Evolutionary conservation across 169 alveolate genomes (phyloP), one percentile per base, ranked within the genome.

Genomic region (Plasmodium cynomolgi): DNA sequence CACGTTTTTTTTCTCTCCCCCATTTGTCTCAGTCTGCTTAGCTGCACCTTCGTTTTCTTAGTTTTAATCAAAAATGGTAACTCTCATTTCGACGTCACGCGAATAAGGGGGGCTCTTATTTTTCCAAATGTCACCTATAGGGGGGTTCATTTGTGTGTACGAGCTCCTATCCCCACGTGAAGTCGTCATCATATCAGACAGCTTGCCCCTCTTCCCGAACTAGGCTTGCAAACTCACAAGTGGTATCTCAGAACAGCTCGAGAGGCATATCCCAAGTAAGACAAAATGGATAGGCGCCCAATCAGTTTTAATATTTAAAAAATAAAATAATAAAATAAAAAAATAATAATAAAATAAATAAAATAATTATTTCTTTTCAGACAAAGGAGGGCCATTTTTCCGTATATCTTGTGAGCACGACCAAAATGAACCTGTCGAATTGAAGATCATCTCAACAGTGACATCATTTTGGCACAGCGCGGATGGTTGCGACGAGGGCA

Each of bases 191-290:
- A 83, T 26, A 83, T 83, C 41, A n/a, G 71, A 13, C 41, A 3
- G 29, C 29, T 23, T 29, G 15, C 37, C 58, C 20, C n/a, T 47
- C 17, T 34, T 7, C 9, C 44, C 29, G 23, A 41, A 17, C 71
- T 88, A 95, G 96, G 95, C 39, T 73, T 75, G 11, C 95, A 83
- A 74, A 82, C 96, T 33, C 96, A 92, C 86, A 79, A 71, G 15
- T 95, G 96, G 96, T 95, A 95, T 44, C 91, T 91, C 31, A 47
- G 92, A 41, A 85, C 93, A 33, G 85, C 81, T 54, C 92, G 84
- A 50, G 54, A 86, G n/a, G 41, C 82, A 34, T 95, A 95, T 83
- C 96, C 96, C 41, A 71, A 82, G 96, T 95, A 47, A 29, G 95
- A 54, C 90, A 92, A 74, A 29, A 50, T 84, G 86, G 73, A 92